Percentiles rank a stretch among this genome's conserved stretches.
Evolutionary conservation across 164 flowering plant genomes (phyloP).

Genomic region (Dillenia suffruticosa): DNA sequence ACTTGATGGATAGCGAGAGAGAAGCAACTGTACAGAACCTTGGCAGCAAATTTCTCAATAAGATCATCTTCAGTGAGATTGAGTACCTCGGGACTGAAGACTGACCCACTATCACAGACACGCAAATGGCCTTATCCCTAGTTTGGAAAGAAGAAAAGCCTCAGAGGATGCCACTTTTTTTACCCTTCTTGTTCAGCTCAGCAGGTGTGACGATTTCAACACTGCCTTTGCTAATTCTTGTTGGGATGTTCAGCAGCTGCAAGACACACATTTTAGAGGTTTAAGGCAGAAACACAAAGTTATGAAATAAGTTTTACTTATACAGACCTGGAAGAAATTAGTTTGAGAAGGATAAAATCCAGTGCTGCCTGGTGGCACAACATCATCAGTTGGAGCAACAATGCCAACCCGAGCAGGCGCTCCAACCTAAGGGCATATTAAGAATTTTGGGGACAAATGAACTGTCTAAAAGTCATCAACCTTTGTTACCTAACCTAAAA

Average conservation of each 20-base stretch:
- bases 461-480: too few relatives aligned
- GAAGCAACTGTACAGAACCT: constrained; percentile 30
- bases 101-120: constrained; percentile 37
- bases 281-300: too few relatives aligned
- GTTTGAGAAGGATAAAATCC: constrained; percentile 38
- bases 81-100: constrained; percentile 40
- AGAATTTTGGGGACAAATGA: not conserved
- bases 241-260: constrained; percentile 43
- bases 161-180: constrained; percentile 46
- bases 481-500: too few relatives aligned
- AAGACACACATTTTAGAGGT: not conserved
- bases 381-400: constrained; percentile 35
- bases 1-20: constrained; percentile 25
- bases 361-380: constrained; percentile 38
- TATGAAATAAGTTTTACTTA: not conserved
- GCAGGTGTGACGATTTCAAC: constrained; percentile 42
- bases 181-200: constrained; percentile 41
- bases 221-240: constrained; percentile 48
- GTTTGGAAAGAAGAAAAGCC: constrained; percentile 40
- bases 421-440: constrained; percentile 29
- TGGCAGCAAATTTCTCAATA: constrained; percentile 23
- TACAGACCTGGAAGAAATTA: constrained; percentile 34
- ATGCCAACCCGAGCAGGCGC: constrained; percentile 42
- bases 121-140: constrained; percentile 42
- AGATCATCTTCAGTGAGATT: constrained; percentile 40